phyloP scores from a whole-genome alignment of 345 rosid genomes.

The Kandelia obovata region DNA sequence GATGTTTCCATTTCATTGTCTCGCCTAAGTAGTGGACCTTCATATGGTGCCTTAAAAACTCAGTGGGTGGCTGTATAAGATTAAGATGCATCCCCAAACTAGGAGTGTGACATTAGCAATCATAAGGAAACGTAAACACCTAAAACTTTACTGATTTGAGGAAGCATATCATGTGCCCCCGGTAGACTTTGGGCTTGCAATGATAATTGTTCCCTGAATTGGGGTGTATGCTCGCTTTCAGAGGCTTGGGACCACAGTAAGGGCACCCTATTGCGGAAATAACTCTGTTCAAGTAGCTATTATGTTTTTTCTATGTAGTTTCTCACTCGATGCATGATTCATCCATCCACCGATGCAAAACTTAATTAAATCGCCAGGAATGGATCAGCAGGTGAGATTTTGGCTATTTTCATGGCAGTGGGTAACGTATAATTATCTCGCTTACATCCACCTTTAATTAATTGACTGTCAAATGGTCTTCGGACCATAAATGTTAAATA shows the following conservation, averaged over 20 bases:
- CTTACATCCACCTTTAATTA: too few relatives aligned
- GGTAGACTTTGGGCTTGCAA: constrained; percentile 11
- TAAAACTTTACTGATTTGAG: constrained; percentile 5
- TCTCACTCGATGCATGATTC: not conserved
- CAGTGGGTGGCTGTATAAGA: not conserved
- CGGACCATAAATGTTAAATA: too few relatives aligned
- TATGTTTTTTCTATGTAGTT: not conserved
- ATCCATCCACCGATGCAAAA: not conserved
- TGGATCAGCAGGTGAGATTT: too few relatives aligned
- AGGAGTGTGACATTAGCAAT: too few relatives aligned
- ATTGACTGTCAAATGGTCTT: too few relatives aligned
- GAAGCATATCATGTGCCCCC: constrained; percentile 28
- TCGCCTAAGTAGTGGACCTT: not conserved
- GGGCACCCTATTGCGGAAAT: constrained; percentile 5
- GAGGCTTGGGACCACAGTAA: constrained; percentile 30
- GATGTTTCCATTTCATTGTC: constrained; percentile 7
- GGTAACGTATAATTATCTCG: too few relatives aligned
- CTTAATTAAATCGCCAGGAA: not conserved
- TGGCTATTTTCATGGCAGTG: too few relatives aligned
- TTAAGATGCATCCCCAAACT: too few relatives aligned
- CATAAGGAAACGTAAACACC: too few relatives aligned
- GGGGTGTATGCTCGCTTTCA: constrained; percentile 1
- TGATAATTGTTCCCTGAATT: constrained; percentile 9
- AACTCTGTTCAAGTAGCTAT: constrained; percentile 3
- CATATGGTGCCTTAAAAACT: constrained; percentile 2